Evolutionary conservation across 768 basidiomycete species (phyloP).

Genomic region (Kwoniella botswanensis): DNA sequence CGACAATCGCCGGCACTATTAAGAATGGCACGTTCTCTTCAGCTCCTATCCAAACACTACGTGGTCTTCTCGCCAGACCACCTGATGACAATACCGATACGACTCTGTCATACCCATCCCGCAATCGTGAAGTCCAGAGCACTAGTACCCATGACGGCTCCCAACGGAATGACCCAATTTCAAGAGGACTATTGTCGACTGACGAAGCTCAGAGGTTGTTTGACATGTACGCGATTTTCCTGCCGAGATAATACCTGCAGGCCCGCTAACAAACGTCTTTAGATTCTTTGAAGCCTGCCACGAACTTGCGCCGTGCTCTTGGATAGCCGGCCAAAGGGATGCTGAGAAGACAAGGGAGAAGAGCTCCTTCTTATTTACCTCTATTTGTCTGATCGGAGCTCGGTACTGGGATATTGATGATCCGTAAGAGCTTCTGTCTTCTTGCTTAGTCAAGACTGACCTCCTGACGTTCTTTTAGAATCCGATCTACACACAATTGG

Average conservation of each 20-base stretch:
- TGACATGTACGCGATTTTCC: not conserved
- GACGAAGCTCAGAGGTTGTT: not conserved
- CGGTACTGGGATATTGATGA: not conserved
- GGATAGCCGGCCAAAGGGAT: not conserved
- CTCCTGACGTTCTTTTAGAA: not conserved
- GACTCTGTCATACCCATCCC: not conserved
- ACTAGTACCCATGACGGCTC: too few relatives aligned
- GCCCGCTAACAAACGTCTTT: not conserved
- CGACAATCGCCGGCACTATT: not conserved
- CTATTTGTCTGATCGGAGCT: not conserved
- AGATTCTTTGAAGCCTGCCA: not conserved
- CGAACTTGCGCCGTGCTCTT: not conserved
- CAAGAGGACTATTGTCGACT: not conserved
- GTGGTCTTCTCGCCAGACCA: not conserved
- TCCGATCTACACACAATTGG: not conserved
- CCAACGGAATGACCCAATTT: not conserved
- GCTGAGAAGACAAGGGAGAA: not conserved
- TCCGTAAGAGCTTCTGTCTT: not conserved
- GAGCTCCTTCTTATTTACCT: not conserved
- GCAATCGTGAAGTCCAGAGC: not conserved
- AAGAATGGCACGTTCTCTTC: not conserved
- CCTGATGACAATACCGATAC: too few relatives aligned
- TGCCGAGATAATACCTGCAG: too few relatives aligned
- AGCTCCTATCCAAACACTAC: not conserved
- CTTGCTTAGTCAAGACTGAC: not conserved